Evolutionary conservation across 495 filamentous ascomycete genomes (phyloP), one percentile per base, ranked within the genome.

Genomic region (Niebla homalea): DNA sequence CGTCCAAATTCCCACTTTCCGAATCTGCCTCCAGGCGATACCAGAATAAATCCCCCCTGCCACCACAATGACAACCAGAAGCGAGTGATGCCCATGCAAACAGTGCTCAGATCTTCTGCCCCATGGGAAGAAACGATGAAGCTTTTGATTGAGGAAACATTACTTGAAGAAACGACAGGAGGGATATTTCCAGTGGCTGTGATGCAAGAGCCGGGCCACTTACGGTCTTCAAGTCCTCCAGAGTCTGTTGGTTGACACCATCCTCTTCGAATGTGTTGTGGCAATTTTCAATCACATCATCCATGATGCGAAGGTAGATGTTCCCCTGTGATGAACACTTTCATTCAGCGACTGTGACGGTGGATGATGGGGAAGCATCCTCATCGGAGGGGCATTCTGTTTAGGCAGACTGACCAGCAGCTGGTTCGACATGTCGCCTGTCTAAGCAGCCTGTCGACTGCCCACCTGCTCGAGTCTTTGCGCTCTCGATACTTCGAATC

Each of bases 221-320:
- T 64, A 97, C 90, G 73, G 78, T 74, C 64, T 75, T 79, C 75
- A 99, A 71, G 62, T 94, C 87, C 53, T 85, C 73, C 57, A 99
- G 72, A 42, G 87, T 86, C 56, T 77, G 69, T 62, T 86, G 84
- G 51, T 92, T 87, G 52, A 97, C 85, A 55, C 93, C 93, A 59
- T 82, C 84, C 64, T 97, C 92, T 66, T 99, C 93, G 67, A 99
- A 97, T 65, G 95, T 89, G 60, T 90, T 82, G 65, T 86, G 77
- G 60, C 89, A 94, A 48, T 78, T 76, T 52, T 85, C 79, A 62
- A 94, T 81, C 52, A 97, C 89, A 64, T 92, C 89, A 51, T 85
- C 72, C 67, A 99, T 96, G 72, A 97, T 85, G 64, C 81, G 75
- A 63, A 82, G 72, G 71, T 95, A 99, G 54, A 96, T 80, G 52